Evolutionary conservation across 2,329 filamentous ascomycete species (phyloP), one percentile per base, ranked within the genome.

Genomic region (Amphichorda felina): DNA sequence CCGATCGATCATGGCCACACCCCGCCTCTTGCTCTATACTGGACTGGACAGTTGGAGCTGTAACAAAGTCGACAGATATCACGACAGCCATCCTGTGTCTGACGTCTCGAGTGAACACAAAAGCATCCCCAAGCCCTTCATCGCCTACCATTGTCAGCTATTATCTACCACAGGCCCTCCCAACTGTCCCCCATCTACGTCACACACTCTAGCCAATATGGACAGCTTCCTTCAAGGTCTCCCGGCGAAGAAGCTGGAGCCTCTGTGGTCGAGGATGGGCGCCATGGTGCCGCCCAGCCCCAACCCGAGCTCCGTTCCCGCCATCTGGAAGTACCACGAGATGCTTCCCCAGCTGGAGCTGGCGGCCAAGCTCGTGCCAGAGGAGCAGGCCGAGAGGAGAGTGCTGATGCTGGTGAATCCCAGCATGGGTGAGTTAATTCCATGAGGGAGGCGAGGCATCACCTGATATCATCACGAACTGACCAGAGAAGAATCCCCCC

Each of bases 231-330:
- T 24, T 6, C 21, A 24, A 10, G 21, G 21, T 10, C 21, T 10
- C 6, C 6, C 21, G 10, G 6, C 21, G 10, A 24, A 24, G 6
- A 6, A 24, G 6, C 21, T 24, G 10, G 21, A 56, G 40, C 68
- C 66, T 0, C 44, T 72, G 4, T 71, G 67, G 68, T 55, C 55
- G 4, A 58, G 66, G 30, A 70, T 71, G 64, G 50, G 48, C 24
- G 47, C 45, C 18, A 56, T 69, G 42, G 67, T 67, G 11, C 34
- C 38, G 4, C 38, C 38, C 3, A 48, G 49, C 0, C 68, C 67
- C 2, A 63, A 63, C 26, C 68, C 66, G 2, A 55, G 46, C 4
- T 48, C 54, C 1, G 43, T 57, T 10, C 60, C 67, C 8, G 45
- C 57, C 34, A 45, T 63, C 17, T 63, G 60, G 60, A 52, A 50